Evolutionary conservation across 1,139 yeast species (phyloP), one percentile per base, ranked within the genome.

Genomic region (Pichia sp.): DNA sequence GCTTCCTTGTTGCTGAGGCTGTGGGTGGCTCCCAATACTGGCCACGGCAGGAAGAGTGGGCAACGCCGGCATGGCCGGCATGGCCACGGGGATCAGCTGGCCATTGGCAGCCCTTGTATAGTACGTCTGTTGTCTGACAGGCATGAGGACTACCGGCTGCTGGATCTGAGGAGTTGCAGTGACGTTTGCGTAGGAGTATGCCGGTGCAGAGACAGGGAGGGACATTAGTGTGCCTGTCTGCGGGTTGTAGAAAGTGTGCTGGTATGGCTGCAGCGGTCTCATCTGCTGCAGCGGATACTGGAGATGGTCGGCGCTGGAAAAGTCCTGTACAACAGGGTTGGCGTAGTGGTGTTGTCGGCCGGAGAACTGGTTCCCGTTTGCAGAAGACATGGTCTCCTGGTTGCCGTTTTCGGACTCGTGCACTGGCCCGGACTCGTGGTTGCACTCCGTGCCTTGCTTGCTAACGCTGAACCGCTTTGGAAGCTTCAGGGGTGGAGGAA

Each of bases 81-180:
- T 26, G 23, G 48, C 8, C 4, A 53, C 42, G 2, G 55, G 55
- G 12, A 53, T 22, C 2, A 50, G 4, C n/a, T 45, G 51, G 10
- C 54, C 54, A 28, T 22, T 48, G 10, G 44, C 40, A 41, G 49
- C 40, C 34, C 22, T 45, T 3, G 51, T 21, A 31, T 50, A 53
- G 9, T 18, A n/a, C 18, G 31, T 21, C 41, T 47, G 50, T 12
- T 26, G 41, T n/a, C 37, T 31, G 18, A 31, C 37, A 6, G 37
- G 37, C 37, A 31, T 31, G 37, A 31, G 37, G 16, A 31, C 18
- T n/a, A 31, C 37, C 16, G 37, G 31, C 23, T 30, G 37, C 10
- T 36, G 45, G 21, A 12, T 10, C 26, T 19, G 41, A 39, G 37
- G 37, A 18, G 44, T 8, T 3, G 19, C 41, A 16, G 44, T 21